A percentile compares a stretch with the other conserved stretches of the same genome.
Evolutionary conservation across 306 rosid genomes (phyloP).

Genomic region (Prunus campanulata): DNA sequence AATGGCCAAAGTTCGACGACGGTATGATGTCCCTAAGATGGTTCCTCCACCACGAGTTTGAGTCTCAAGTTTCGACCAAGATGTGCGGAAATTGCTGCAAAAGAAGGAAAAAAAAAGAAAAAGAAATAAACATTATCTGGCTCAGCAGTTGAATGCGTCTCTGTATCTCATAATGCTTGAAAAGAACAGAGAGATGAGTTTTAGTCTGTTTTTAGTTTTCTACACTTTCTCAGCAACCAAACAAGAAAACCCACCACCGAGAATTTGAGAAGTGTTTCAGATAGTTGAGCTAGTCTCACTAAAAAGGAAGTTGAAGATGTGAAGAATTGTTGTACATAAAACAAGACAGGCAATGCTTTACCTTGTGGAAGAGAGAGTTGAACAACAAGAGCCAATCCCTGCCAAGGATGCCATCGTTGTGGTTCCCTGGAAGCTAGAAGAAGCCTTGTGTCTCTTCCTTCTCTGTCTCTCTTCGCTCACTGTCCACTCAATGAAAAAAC

Average conservation of each 20-base stretch:
- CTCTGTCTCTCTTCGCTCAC: not conserved
- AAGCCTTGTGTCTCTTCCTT: constrained; percentile 5
- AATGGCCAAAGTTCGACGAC: constrained; percentile 37
- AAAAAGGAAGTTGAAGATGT: not conserved
- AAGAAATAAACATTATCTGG: not conserved
- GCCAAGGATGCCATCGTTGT: constrained; percentile 76
- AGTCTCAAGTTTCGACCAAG: constrained; percentile 54
- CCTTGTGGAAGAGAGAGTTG: constrained; percentile 59
- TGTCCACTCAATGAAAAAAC: not conserved
- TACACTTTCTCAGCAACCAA: not conserved
- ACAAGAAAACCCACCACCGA: not conserved
- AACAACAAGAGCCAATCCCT: constrained; percentile 43
- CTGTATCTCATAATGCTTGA: not conserved
- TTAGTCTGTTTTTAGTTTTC: not conserved
- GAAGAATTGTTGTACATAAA: not conserved
- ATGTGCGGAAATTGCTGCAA: constrained; percentile 65
- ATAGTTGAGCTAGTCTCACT: not conserved
- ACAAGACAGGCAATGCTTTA: constrained; percentile 2
- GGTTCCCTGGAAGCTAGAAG: constrained; percentile 1
- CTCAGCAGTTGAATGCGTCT: not conserved
- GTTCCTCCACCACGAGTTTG: constrained; percentile 55
- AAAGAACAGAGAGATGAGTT: not conserved
- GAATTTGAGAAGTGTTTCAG: not conserved
- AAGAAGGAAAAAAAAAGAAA: constrained; percentile 25
- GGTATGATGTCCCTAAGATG: constrained; percentile 36